A percentile compares a stretch with the other conserved stretches of the same genome.
Conservation (phyloP, 2,329 filamentous ascomycete species). For the Rhinocladiella similis region DNA sequence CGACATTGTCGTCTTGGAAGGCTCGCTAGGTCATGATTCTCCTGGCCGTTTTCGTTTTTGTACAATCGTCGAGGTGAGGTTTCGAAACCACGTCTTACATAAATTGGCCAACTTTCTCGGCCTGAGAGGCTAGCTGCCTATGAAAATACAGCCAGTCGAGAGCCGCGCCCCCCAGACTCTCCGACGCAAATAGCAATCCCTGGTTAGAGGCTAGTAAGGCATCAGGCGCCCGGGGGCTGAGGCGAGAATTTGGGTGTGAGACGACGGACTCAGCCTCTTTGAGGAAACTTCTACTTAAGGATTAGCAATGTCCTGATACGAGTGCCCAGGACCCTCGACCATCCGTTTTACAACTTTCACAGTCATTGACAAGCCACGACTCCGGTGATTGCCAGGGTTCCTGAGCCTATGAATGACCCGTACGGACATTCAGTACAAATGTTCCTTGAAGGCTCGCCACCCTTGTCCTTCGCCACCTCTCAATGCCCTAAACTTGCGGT, state of each 20-base stretch:
- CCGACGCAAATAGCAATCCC: not conserved
- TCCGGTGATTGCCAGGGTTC: too few species aligned
- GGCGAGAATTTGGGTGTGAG: not conserved
- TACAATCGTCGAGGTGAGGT: not conserved
- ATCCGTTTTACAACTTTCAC: not conserved
- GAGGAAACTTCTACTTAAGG: not conserved
- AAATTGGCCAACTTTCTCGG: not conserved
- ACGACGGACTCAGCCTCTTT: not conserved
- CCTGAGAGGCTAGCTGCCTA: not conserved
- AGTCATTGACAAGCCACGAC: not conserved
- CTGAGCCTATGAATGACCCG: too few species aligned
- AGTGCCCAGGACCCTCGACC: not conserved
- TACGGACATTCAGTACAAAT: too few species aligned
- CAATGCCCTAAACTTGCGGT: too few species aligned
- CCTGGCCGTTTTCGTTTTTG: not conserved
- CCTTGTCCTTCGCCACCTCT: too few species aligned
- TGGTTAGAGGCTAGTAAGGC: not conserved
- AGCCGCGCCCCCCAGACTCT: not conserved
- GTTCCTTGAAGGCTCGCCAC: too few species aligned
- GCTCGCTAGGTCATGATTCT: slow-evolving; percentile 13
- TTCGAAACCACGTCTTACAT: not conserved
- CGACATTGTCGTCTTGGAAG: slow-evolving; percentile 15
- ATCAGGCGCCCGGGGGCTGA: slow-evolving; percentile 1
- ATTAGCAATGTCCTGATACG: not conserved
- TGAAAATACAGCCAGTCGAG: slow-evolving; percentile 1